phyloP scores from a whole-genome alignment of 1,284 basidiomycete genomes.

The Phellopilus nigrolimitatus region DNA sequence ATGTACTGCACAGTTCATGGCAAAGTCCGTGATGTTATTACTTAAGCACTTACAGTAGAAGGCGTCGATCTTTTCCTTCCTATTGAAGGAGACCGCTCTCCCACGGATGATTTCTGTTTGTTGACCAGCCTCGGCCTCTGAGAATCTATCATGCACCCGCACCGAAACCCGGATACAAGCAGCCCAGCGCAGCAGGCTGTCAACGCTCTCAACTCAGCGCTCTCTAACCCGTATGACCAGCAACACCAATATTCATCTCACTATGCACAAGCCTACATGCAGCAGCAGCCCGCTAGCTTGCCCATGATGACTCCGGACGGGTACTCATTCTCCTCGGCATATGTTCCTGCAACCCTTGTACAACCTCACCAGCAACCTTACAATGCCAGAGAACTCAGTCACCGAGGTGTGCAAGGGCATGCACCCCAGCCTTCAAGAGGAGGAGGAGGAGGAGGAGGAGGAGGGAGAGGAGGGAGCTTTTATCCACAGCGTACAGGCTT shows the following conservation, averaged over 20 bases:
- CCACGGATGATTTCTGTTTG: conserved; percentile 5
- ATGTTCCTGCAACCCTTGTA: conserved; percentile 13
- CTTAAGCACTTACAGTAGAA: neutral
- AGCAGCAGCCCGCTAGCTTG: conserved; percentile 4
- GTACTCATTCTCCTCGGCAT: conserved; percentile 20
- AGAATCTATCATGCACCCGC: conserved; percentile 9
- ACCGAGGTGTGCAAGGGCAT: neutral
- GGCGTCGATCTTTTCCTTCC: too few species aligned
- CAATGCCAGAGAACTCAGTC: neutral
- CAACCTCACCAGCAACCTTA: conserved; percentile 8
- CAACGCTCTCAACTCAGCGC: conserved; percentile 8
- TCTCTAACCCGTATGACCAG: conserved; percentile 13
- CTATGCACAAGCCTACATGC: conserved; percentile 21
- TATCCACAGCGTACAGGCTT: neutral
- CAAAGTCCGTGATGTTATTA: neutral
- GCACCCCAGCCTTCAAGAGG: conserved; percentile 1
- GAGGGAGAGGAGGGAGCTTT: neutral
- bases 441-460: neutral
- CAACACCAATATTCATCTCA: conserved; percentile 14
- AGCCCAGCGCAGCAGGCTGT: conserved; percentile 14
- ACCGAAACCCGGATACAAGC: neutral
- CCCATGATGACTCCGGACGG: conserved; percentile 17
- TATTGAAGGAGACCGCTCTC: too few species aligned
- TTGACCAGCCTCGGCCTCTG: neutral
- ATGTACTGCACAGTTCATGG: too few species aligned